These are phyloP conservation scores for Thielaviopsis ethacetica DNA, from an alignment of 2,329 filamentous ascomycete species.

Conservation along the genomic window DNA sequence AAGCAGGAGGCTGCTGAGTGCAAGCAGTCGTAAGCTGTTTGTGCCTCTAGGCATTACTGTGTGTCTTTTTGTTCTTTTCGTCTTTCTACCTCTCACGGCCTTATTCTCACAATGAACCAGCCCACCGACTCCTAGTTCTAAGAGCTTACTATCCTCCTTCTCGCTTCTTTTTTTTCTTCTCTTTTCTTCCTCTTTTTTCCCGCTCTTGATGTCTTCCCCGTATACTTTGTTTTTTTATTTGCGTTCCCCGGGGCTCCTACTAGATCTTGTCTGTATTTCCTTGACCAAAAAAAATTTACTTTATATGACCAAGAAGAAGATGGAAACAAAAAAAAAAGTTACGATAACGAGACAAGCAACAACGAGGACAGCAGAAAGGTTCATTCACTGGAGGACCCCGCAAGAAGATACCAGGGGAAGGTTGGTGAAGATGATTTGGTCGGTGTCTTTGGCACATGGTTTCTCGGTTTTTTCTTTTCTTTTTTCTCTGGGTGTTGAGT, in stretches of 20 bases:
- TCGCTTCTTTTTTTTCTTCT: background rate
- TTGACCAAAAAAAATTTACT: background rate
- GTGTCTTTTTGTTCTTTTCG: constrained; percentile 6
- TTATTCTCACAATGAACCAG: background rate
- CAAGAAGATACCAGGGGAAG: too few species aligned
- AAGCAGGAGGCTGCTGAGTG: constrained; percentile 91
- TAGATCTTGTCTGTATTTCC: constrained; percentile 2
- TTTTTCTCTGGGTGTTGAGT: too few species aligned
- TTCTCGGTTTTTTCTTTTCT: too few species aligned
- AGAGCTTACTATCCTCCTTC: background rate
- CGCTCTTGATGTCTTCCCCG: background rate
- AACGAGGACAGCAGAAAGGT: too few species aligned
- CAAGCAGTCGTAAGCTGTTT: constrained; percentile 64
- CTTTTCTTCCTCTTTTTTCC: background rate
- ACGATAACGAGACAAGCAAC: too few species aligned
- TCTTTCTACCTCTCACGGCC: background rate
- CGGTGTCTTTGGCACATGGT: too few species aligned
- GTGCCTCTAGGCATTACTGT: background rate
- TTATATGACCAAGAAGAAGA: background rate
- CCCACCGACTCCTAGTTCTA: background rate
- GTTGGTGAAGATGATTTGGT: too few species aligned
- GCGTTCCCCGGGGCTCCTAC: background rate
- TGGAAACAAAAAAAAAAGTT: background rate
- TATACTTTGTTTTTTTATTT: background rate
- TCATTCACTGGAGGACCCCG: too few species aligned